Evolutionary conservation across 2,329 filamentous ascomycete genomes (phyloP).

Genomic region (Phialophora expanda): DNA sequence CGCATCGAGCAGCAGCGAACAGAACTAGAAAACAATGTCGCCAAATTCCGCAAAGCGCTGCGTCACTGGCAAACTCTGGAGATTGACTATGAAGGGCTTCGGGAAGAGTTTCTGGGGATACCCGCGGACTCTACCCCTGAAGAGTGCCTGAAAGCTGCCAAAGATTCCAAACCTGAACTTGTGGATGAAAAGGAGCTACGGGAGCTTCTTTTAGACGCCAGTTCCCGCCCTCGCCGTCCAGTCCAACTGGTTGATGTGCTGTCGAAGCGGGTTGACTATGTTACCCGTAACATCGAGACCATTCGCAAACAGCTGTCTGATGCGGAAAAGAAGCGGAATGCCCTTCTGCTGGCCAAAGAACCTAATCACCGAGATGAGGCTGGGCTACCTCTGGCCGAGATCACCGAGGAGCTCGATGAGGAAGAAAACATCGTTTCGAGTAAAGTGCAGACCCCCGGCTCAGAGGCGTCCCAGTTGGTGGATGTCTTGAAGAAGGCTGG

Average conservation of each 20-base stretch:
- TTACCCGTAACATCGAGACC: slow-evolving; percentile 76
- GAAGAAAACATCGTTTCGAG: slow-evolving; percentile 80
- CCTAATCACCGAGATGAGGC: slow-evolving; percentile 69
- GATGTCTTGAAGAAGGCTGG: slow-evolving; percentile 80
- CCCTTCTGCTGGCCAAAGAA: slow-evolving; percentile 64
- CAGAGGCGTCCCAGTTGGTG: slow-evolving; percentile 69
- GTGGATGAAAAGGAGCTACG: slow-evolving; percentile 60
- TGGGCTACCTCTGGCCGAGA: slow-evolving; percentile 82
- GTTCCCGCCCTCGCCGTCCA: slow-evolving; percentile 55
- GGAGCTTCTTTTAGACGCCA: slow-evolving; percentile 55
- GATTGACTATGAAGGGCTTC: slow-evolving; percentile 86
- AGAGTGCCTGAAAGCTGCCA: slow-evolving; percentile 58
- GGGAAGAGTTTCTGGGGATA: slow-evolving; percentile 73
- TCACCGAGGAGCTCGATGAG: slow-evolving; percentile 89
- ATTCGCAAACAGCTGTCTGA: slow-evolving; percentile 73
- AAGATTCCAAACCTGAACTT: slow-evolving; percentile 53
- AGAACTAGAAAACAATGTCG: slow-evolving; percentile 75
- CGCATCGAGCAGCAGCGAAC: slow-evolving; percentile 76
- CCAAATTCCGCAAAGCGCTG: slow-evolving; percentile 74
- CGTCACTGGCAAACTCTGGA: slow-evolving; percentile 91
- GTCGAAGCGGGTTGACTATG: slow-evolving; percentile 82
- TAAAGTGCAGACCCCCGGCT: slow-evolving; percentile 69
- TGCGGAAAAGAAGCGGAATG: slow-evolving; percentile 72
- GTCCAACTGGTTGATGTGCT: slow-evolving; percentile 70
- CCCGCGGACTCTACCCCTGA: slow-evolving; percentile 56